Conservation (phyloP, 2,329 filamentous ascomycete species). For the Sclerotinia subarctica region DNA sequence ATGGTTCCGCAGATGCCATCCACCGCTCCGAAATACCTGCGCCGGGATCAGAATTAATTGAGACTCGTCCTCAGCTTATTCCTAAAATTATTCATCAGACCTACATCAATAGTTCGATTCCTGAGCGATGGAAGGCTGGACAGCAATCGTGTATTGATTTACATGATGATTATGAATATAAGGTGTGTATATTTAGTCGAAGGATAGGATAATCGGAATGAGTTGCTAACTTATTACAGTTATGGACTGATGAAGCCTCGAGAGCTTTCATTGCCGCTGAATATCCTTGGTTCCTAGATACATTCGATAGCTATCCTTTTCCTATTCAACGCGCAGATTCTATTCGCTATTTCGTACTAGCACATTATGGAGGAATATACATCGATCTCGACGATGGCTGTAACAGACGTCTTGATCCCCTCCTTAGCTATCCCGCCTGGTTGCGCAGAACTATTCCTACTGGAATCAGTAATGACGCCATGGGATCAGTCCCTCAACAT, state of each 20-base stretch:
- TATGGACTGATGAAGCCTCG: conserved; percentile 72
- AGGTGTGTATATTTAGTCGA: conserved; percentile 43
- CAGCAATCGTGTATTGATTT: conserved; percentile 65
- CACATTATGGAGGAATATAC: conserved; percentile 76
- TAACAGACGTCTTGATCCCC: conserved; percentile 50
- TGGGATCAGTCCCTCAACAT: conserved; percentile 69
- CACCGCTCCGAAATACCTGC: conserved; percentile 62
- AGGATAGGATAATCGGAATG: background rate
- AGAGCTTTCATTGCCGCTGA: conserved; percentile 69
- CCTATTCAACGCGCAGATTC: conserved; percentile 76
- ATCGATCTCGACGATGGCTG: conserved; percentile 65
- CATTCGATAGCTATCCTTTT: conserved; percentile 70
- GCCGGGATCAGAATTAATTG: conserved; percentile 58
- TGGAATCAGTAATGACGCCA: conserved; percentile 77
- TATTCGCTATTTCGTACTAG: conserved; percentile 75
- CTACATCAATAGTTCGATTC: conserved; percentile 68
- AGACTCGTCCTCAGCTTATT: conserved; percentile 57
- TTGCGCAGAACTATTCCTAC: conserved; percentile 70
- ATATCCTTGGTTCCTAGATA: conserved; percentile 75
- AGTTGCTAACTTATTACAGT: conserved; percentile 43
- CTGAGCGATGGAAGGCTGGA: conserved; percentile 61
- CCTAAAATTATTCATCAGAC: conserved; percentile 78
- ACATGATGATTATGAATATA: conserved; percentile 72
- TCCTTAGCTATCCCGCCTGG: conserved; percentile 67
- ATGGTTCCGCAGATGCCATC: conserved; percentile 65